Percentiles rank a stretch among this genome's conserved stretches.
These are phyloP conservation scores for Akanthomyces dipterigenus DNA, from an alignment of 2,329 filamentous ascomycete genomes.

Conservation along the genomic window DNA sequence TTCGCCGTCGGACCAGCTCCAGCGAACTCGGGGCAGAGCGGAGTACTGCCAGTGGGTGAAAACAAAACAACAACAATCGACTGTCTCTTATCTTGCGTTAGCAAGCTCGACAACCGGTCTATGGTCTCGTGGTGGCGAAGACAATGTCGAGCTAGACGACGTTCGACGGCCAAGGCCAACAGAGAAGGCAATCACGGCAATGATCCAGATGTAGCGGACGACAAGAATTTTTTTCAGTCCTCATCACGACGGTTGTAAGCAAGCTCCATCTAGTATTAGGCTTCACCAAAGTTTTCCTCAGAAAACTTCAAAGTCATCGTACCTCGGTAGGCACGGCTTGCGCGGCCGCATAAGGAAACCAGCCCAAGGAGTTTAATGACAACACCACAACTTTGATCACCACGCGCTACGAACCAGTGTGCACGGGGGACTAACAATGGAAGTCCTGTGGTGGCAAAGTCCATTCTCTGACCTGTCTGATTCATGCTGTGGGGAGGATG, in stretches of 20 bases:
- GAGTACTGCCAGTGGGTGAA: not conserved
- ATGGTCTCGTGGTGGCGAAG: not conserved
- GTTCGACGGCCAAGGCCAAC: not conserved
- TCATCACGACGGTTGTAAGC: not conserved
- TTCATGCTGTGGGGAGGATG: slow-evolving; percentile 1
- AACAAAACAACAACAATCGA: not conserved
- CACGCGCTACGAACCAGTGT: not conserved
- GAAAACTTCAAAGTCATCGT: not conserved
- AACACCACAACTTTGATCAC: not conserved
- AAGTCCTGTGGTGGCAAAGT: not conserved
- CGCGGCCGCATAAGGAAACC: not conserved
- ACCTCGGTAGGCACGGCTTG: not conserved
- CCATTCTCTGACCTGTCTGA: not conserved
- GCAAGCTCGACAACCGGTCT: not conserved
- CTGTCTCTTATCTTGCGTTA: not conserved
- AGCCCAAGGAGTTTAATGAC: not conserved
- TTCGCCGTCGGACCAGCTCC: not conserved
- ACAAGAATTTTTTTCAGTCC: not conserved
- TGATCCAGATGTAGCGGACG: not conserved
- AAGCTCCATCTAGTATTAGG: not conserved
- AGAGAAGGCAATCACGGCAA: not conserved
- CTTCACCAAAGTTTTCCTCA: not conserved
- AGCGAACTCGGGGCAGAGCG: not conserved
- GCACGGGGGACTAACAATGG: not conserved
- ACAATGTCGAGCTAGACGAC: not conserved